Percentiles rank a stretch among this genome's conserved stretches.
Conservation (phyloP, 129 eudicot genomes). For the Tanacetum coccineum region DNA sequence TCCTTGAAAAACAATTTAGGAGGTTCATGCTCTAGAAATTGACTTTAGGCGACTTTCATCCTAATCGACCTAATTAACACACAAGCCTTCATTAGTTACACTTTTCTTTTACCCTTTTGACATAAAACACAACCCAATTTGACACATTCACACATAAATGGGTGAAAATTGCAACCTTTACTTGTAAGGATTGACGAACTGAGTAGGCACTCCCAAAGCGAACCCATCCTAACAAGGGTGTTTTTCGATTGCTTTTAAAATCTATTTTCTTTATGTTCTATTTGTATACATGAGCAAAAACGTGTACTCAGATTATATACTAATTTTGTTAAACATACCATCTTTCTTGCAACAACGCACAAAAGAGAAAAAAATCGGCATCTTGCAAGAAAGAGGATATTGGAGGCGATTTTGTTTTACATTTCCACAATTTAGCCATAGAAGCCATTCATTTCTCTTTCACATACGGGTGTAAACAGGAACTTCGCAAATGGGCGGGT, state of each 20-base stretch:
- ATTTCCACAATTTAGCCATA: no score
- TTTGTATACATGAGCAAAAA: not conserved
- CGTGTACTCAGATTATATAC: no score
- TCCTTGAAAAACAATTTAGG: no score
- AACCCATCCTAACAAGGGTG: not conserved
- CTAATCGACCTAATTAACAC: no score
- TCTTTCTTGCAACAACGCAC: slow-evolving; percentile 9
- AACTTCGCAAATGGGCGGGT: no score
- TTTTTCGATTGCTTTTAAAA: not conserved
- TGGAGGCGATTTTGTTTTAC: not conserved
- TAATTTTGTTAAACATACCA: not conserved
- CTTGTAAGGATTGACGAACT: not conserved
- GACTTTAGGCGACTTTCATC: no score
- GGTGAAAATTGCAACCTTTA: not conserved
- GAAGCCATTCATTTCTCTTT: no score
- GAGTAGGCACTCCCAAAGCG: no score
- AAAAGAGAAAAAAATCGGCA: not conserved
- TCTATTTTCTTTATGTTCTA: not conserved
- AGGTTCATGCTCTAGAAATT: no score
- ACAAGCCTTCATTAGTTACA: no score
- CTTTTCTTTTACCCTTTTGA: no score
- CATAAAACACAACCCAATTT: not conserved
- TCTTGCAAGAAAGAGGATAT: not conserved
- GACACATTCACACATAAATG: not conserved
- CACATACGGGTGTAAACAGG: no score